Evolutionary conservation across 225 moss, liverwort and hornwort genomes (phyloP), one percentile per base, ranked within the genome.

Genomic region (Straminergon stramineum): DNA sequence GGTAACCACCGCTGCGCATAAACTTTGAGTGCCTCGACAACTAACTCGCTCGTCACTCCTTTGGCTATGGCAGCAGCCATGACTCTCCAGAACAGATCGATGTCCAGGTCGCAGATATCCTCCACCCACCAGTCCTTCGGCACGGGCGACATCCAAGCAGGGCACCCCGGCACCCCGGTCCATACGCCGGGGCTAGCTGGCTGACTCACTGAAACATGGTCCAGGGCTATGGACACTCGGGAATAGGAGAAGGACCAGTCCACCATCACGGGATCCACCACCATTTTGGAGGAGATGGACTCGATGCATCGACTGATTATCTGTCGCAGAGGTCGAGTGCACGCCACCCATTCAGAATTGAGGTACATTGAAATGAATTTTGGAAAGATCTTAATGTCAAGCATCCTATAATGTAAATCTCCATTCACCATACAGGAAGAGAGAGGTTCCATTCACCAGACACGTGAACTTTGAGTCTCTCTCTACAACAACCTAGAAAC

Each of bases 101-200:
- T 93, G 43, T 96, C 96, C 74, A 98, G 91, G 88, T 96, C 97
- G 86, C 96, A 95, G 75, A 98, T 91, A 83, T 98, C 97, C 89
- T 98, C 97, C 65, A 95, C 93, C 97, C 97, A 98, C 97, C 97
- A 98, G 88, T 96, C 96, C 83, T 91, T 96, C 10, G 97, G 96
- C 34, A 97, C 95, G 70, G 89, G 89, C 62, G 92, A 90, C 87
- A 94, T 90, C 90, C 95, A 94, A 57, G 82, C 88, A 28, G 91
- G 92, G 53, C 91, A 94, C 78, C 94, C 96, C 35, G 93, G 92
- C 26, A 85, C 80, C 77, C 94, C 96, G 62, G 95, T 96, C 97
- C 97, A 97, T 34, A 75, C n/a, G 48, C 73, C 82, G 79, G 96
- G 94, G 84, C 94, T 96, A 7, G 80, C 67, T 55, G 92, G 89